Percentiles rank a stretch among this genome's conserved stretches.
phyloP scores from a whole-genome alignment of 371 early-diverging fungal species.

The Dichotomocladium elegans region DNA sequence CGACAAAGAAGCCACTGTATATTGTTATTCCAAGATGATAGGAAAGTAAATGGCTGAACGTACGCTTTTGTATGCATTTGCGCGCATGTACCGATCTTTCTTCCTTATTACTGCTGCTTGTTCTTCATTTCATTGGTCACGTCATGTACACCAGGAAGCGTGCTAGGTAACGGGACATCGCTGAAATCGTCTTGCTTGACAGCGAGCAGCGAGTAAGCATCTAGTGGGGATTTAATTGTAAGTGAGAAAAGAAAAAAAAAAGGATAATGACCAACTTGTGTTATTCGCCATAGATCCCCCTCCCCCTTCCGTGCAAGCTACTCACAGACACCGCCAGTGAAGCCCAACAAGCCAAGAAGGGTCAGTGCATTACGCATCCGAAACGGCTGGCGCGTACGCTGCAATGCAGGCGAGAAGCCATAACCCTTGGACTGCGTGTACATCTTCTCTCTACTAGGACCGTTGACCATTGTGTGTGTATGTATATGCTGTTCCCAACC shows the following conservation, averaged over 20 bases:
- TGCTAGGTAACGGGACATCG: constrained; percentile 47
- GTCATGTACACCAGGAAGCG: constrained; percentile 31
- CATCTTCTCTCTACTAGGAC: constrained; percentile 29
- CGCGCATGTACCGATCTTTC: background rate
- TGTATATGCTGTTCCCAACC: background rate
- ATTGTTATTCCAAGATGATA: background rate
- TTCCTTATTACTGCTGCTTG: constrained; percentile 1
- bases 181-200: constrained; percentile 61
- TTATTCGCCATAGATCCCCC: too few species aligned
- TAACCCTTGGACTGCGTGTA: constrained; percentile 46
- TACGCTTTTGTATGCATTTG: background rate
- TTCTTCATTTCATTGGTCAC: constrained; percentile 21
- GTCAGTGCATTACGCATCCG: constrained; percentile 41
- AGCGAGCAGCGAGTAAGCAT: constrained; percentile 51
- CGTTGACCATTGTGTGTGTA: background rate
- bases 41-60: too few species aligned
- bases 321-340: constrained; percentile 56
- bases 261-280: too few species aligned
- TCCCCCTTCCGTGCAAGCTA: too few species aligned
- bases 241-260: background rate
- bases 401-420: constrained; percentile 50
- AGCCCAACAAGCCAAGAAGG: constrained; percentile 42
- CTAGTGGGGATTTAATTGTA: constrained; percentile 13
- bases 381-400: constrained; percentile 53
- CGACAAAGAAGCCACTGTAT: background rate